Evolutionary conservation across 805 yeast species (phyloP), one percentile per base, ranked within the genome.

Genomic region (Yarrowia sp.): DNA sequence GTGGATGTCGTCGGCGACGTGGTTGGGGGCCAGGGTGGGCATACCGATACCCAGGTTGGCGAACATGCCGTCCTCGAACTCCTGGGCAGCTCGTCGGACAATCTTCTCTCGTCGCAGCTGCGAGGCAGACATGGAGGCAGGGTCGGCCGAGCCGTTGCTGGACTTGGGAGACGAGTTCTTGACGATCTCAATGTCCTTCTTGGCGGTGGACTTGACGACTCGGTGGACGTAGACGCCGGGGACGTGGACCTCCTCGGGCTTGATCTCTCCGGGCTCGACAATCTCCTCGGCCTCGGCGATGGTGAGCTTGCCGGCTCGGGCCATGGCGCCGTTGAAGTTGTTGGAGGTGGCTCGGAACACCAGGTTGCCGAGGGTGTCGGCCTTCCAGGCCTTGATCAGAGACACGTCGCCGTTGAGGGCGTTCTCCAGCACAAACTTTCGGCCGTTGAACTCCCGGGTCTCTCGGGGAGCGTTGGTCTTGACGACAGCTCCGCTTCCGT

Each of bases 1-100:
- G 29, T 72, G 70, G 27, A 76, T 69, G 9, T 66, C 73, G 10
- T 65, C 64, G 13, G 77, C 75, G 33, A 80, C 67, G 66, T 69
- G 78, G 62, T 68, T 73, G 12, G 82, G 80, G 6, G 81, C 79
- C 61, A 80, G 68, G 1, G 82, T 80, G 6, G 83, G 83, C 73
- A 80, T 72, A n/a, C 83, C 83, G 18, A 79, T 77, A 14, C 83
- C 84, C 44, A 79, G 70, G 65, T 80, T 80, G 61, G 77, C 81
- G 53, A 73, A 76, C 62, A 71, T 67, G 12, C 81, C 81, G 64
- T 76, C 73, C 29, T 68, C 66, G 66, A 80, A 79, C 68, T 80
- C 84, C 67, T 75, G 69, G 1, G 83, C 77, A 1, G 80, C 81
- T 29, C 83, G 73, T 59, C 69, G 70, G 27, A 77, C 78, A 63